These are phyloP conservation scores for Actinomortierella ambigua DNA, from an alignment of 371 early-diverging fungal species.

Conservation along the genomic window DNA sequence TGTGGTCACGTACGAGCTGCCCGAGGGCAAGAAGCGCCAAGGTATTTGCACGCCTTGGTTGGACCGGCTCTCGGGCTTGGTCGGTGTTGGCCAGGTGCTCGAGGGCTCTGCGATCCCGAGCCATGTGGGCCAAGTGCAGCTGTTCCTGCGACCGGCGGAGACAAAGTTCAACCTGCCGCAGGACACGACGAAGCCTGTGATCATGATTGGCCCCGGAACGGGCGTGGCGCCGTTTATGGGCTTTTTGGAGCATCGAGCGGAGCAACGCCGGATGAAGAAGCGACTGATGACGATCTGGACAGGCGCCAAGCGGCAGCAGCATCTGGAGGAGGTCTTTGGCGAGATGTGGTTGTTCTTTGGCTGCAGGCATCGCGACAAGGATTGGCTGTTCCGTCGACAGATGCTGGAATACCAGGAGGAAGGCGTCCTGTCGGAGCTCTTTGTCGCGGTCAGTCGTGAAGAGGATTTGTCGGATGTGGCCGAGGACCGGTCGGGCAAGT, in stretches of 20 bases:
- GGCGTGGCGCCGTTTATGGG: slow-evolving; percentile 98
- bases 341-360: slow-evolving; percentile 92
- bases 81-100: slow-evolving; percentile 36
- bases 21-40: slow-evolving; percentile 52
- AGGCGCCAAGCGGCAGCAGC: slow-evolving; percentile 25
- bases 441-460: slow-evolving; percentile 68
- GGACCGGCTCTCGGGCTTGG: slow-evolving; percentile 59
- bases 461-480: slow-evolving; percentile 25
- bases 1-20: slow-evolving; percentile 73
- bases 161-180: slow-evolving; percentile 83
- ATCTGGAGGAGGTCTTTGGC: slow-evolving; percentile 57
- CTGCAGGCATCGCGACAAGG: slow-evolving; percentile 79
- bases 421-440: slow-evolving; percentile 61
- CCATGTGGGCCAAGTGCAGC: slow-evolving; percentile 5
- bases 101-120: slow-evolving; percentile 13
- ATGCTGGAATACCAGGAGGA: slow-evolving; percentile 57
- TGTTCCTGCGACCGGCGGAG: slow-evolving; percentile 32
- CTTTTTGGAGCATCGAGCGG: slow-evolving; percentile 88
- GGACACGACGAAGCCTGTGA: slow-evolving; percentile 77
- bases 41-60: slow-evolving; percentile 88
- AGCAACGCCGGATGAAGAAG: slow-evolving; percentile 53
- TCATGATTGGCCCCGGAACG: slow-evolving; percentile 99
- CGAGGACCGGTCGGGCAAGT: slow-evolving; percentile 51
- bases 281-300: slow-evolving; percentile 29
- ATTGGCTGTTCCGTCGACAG: slow-evolving; percentile 90